Conservation (phyloP, 495 filamentous ascomycete genomes). For the Evernia prunastri region DNA sequence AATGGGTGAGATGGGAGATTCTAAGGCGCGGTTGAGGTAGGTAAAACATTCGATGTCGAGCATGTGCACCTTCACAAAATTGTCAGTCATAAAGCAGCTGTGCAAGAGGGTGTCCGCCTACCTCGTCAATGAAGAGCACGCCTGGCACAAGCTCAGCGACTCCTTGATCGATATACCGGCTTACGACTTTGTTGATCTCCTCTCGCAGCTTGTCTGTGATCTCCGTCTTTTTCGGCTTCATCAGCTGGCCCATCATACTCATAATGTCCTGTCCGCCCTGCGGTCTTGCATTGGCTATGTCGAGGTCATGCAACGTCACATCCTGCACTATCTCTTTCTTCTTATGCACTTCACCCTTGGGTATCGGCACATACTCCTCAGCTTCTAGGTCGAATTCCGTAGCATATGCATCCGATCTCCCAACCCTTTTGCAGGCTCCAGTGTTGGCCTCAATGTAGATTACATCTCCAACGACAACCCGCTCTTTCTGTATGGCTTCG, state of each 20-base stretch:
- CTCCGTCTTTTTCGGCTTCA: constrained; percentile 98
- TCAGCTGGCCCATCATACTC: constrained; percentile 99
- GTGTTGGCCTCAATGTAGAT: constrained; percentile 99
- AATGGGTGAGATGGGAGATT: constrained; percentile 87
- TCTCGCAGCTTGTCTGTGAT: constrained; percentile 92
- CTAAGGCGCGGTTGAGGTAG: constrained; percentile 93
- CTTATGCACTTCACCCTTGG: constrained; percentile 98
- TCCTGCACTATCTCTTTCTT: constrained; percentile 99
- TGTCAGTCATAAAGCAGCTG: constrained; percentile 13
- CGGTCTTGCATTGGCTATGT: constrained; percentile 91
- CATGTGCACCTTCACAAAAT: constrained; percentile 73
- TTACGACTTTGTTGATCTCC: constrained; percentile 98
- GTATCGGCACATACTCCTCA: constrained; percentile 96
- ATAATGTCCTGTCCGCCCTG: constrained; percentile 97
- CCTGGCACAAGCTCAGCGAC: constrained; percentile 97
- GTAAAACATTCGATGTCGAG: constrained; percentile 98
- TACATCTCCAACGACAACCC: constrained; percentile 91
- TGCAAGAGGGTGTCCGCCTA: constrained; percentile 36
- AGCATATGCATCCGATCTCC: constrained; percentile 88
- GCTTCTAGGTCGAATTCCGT: constrained; percentile 98
- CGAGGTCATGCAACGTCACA: constrained; percentile 91
- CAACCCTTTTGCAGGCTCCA: constrained; percentile 92
- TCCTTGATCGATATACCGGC: constrained; percentile 94
- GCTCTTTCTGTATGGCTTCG: constrained; percentile 97
- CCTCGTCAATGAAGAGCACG: constrained; percentile 97